Evolutionary conservation across 2,329 filamentous ascomycete genomes (phyloP), one percentile per base, ranked within the genome.

Genomic region (Clonostachys rhizophaga): DNA sequence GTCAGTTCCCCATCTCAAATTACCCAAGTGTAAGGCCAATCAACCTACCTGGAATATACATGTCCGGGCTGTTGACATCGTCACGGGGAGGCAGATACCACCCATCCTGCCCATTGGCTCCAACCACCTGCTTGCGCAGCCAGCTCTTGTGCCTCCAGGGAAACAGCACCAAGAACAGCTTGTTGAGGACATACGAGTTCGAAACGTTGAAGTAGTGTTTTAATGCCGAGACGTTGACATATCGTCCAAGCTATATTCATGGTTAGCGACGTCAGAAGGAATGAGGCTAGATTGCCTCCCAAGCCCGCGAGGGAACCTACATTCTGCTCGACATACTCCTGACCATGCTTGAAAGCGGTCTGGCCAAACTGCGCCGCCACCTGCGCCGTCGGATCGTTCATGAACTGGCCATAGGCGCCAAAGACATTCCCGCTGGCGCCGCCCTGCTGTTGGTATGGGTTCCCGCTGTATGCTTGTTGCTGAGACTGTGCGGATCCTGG

Each of bases 191-290:
- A 69, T 99, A 99, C 50, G 83, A 88, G 76, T 99, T 99, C 55
- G 91, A 95, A 54, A 99, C 94, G 71, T 97, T 96, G 75, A 99
- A 99, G 78, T 97, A 99, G 71, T 96, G 94, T 70, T 99, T 99
- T 41, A 99, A 79, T 16, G 90, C 89, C 13, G 87, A 86, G 57
- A 97, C 87, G 61, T 91, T 96, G 69, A 99, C 85, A 70, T 92
- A 96, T 67, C 78, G 76, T 54, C 79, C 78, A 54, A 80, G 69
- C 76, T 79, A 47, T n/a, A 39, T 4, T 10, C 24, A 30, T 16
- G 3, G 40, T 34, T 20, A 35, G n/a, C 18, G n/a, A 14, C 12
- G 40, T 42, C 40, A 18, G 2, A 42, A 7, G 14, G 13, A 35
- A 6, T 9, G 24, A 10, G 24, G 24, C 24, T 8, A 30, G 10